Evolutionary conservation across 2,329 filamentous ascomycete species (phyloP).

Genomic region (Calonectria hawksworthii): DNA sequence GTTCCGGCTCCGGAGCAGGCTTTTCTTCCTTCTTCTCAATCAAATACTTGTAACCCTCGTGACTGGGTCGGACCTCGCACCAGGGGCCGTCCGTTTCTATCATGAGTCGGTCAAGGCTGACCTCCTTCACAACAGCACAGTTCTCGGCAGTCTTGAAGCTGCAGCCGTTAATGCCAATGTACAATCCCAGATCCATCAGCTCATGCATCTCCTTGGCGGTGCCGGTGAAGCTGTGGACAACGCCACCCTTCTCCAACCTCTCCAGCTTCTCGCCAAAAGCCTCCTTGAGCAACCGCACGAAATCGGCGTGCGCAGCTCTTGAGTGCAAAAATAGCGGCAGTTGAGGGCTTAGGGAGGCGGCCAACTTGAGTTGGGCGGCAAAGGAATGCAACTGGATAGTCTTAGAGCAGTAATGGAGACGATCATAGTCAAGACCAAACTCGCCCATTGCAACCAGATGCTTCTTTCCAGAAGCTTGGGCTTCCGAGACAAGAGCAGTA

Average conservation of each 20-base stretch:
- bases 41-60: constrained; percentile 84
- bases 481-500: constrained; percentile 72
- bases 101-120: constrained; percentile 86
- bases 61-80: constrained; percentile 93
- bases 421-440: constrained; percentile 96
- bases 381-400: constrained; percentile 89
- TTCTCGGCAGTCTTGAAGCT: constrained; percentile 96
- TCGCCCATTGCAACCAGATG: constrained; percentile 87
- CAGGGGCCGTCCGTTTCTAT: constrained; percentile 98
- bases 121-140: constrained; percentile 83
- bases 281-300: constrained; percentile 77
- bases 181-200: constrained; percentile 83
- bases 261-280: constrained; percentile 72
- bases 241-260: constrained; percentile 78
- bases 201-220: constrained; percentile 86
- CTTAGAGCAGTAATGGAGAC: constrained; percentile 84
- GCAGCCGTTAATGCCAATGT: constrained; percentile 97
- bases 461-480: constrained; percentile 60
- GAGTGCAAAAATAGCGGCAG: constrained; percentile 94
- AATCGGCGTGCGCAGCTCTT: constrained; percentile 87
- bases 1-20: constrained; percentile 34
- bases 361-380: constrained; percentile 83
- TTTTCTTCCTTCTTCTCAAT: constrained; percentile 57
- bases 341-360: constrained; percentile 76
- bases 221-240: constrained; percentile 97